Percentiles rank a stretch among this genome's conserved stretches.
phyloP scores from a whole-genome alignment of 2,329 filamentous ascomycete species.

The Acrocalymma vagum region DNA sequence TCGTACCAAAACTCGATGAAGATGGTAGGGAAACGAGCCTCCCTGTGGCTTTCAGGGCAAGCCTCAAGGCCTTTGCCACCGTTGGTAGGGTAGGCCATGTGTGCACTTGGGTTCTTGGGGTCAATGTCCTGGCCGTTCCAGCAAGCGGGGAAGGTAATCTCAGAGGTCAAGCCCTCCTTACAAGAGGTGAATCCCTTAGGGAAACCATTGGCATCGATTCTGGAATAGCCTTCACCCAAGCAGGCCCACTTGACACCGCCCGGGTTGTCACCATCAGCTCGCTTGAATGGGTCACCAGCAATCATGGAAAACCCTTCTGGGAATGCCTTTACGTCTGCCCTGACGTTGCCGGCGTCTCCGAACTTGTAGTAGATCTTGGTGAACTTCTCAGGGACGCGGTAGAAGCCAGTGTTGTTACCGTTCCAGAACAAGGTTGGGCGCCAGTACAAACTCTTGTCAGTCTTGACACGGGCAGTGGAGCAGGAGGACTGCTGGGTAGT shows the following conservation, averaged over 20 bases:
- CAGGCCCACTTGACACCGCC: conserved; percentile 44
- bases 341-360: conserved; percentile 35
- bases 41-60: conserved; percentile 40
- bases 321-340: conserved; percentile 47
- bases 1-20: conserved; percentile 53
- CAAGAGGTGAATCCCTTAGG: conserved; percentile 48
- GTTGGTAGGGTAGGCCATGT: conserved; percentile 50
- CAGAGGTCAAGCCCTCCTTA: conserved; percentile 42
- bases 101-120: conserved; percentile 38
- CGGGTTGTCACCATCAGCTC: conserved; percentile 37
- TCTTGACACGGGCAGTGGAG: conserved; percentile 47
- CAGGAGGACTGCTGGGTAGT: conserved; percentile 39
- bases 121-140: conserved; percentile 47
- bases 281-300: conserved; percentile 41
- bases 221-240: conserved; percentile 29
- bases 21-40: conserved; percentile 45
- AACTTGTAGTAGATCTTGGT: conserved; percentile 51
- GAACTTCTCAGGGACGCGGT: conserved; percentile 43
- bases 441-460: conserved; percentile 50
- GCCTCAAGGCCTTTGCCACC: conserved; percentile 39
- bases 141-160: conserved; percentile 48
- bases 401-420: conserved; percentile 45
- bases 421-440: conserved; percentile 47
- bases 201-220: conserved; percentile 41
- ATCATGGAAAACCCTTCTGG: conserved; percentile 48